Evolutionary conservation across 768 basidiomycete species (phyloP), one percentile per base, ranked within the genome.

Genomic region (Lactarius indigo): DNA sequence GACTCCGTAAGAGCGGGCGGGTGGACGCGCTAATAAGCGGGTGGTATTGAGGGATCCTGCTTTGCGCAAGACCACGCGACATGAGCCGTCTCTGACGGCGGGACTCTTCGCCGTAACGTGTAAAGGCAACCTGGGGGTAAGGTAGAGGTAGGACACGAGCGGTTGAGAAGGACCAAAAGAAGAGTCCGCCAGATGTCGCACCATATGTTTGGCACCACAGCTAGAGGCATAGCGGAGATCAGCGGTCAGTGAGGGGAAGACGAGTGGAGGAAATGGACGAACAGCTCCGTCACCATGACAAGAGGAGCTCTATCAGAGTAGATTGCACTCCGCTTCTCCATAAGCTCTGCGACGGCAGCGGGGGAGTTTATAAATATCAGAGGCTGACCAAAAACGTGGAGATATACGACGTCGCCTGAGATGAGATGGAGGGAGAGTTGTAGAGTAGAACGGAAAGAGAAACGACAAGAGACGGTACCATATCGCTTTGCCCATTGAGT

Each of bases 241-340:
- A 60, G 33, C 12, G 56, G 31, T 58, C 47, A 18, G 20, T 31
- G 44, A 54, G 37, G 23, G 13, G 3, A 18, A 52, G 26, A 26
- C 23, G 26, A 33, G 15, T 35, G 4, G 41, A n/a, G 18, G 5
- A 26, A 20, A 6, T 37, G 18, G 30, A 84, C 87, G 72, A 71
- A 90, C 83, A 91, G 78, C 60, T 92, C 89, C 28, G 87, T 85
- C 17, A 78, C 79, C 90, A 92, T 91, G 54, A 88, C 79, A 28
- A 90, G 77, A 30, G 78, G 76, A 0, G 88, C 88, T 74, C 88
- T 89, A 77, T 91, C 91, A 9, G 90, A 87, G 74, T 91, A 92
- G 33, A 90, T 86, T 10, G 82, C 77, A 8, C 89, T 88, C 35
- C 85, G 83, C 72, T 84, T 88, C 63, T 92, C 90, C 69, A 93